Evolutionary conservation across 805 yeast species (phyloP).

Genomic region (Isabelozyma heimii): DNA sequence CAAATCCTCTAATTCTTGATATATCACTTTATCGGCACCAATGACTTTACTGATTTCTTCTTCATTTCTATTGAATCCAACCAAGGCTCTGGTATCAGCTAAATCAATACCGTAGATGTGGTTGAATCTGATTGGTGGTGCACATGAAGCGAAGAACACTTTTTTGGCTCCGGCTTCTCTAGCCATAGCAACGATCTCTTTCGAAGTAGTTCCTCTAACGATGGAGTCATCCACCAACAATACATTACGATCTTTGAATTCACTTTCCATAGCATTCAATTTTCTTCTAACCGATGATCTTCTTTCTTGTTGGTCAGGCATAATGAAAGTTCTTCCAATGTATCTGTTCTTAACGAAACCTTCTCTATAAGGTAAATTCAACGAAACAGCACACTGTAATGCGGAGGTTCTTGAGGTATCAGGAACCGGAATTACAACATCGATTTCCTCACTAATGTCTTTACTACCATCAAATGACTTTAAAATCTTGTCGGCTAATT

Average conservation of each 20-base stretch:
- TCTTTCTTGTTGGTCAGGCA: slow-evolving; percentile 97
- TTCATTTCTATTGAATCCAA: slow-evolving; percentile 77
- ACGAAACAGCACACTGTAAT: slow-evolving; percentile 79
- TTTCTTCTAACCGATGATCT: slow-evolving; percentile 91
- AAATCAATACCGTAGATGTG: slow-evolving; percentile 97
- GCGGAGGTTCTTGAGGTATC: slow-evolving; percentile 98
- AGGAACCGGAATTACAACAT: slow-evolving; percentile 97
- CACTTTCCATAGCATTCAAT: slow-evolving; percentile 93
- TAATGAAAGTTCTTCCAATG: slow-evolving; percentile 95
- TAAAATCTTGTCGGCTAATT: slow-evolving; percentile 71
- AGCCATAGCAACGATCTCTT: slow-evolving; percentile 97
- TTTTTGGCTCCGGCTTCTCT: slow-evolving; percentile 94
- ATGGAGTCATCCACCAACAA: slow-evolving; percentile 94
- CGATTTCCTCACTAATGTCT: slow-evolving; percentile 59
- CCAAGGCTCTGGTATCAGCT: slow-evolving; percentile 91
- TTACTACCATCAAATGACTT: slow-evolving; percentile 33
- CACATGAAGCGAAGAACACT: slow-evolving; percentile 96
- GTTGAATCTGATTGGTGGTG: slow-evolving; percentile 95
- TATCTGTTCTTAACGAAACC: slow-evolving; percentile 96
- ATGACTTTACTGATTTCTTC: slow-evolving; percentile 72
- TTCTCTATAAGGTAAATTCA: slow-evolving; percentile 86
- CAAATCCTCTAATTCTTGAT: slow-evolving; percentile 82
- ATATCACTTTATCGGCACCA: slow-evolving; percentile 90
- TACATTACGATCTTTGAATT: slow-evolving; percentile 81
- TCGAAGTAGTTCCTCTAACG: slow-evolving; percentile 96